Evolutionary conservation across 176 grass and related monocot genomes (phyloP), one percentile per base, ranked within the genome.

Genomic region (Cymbopogon citratus): DNA sequence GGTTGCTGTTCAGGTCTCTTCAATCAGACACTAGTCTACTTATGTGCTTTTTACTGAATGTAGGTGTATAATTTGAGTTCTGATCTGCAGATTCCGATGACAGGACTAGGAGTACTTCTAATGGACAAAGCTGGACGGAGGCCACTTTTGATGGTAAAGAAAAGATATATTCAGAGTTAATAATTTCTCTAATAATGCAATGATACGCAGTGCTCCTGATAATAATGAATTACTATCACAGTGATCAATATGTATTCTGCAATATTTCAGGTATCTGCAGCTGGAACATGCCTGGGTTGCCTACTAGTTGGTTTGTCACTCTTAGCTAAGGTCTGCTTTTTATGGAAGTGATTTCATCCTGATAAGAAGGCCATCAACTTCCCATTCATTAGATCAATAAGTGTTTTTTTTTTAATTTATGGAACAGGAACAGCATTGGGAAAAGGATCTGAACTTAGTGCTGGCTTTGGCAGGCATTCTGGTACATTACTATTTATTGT

Each of bases 61-160:
- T 64, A 51, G 48, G 59, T 64, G 6, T 43, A 78, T 63, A 13
- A 73, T 43, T 80, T 44, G 71, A 74, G 19, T 46, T 84, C 19
- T 69, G 54, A 75, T 64, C 21, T 90, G 48, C 72, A 97, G 94
- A 46, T 97, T 83, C 94, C 91, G 10, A 97, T 97, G 91, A 94
- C 91, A 0, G 73, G 85, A 71, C 67, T 97, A 54, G 94, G 94
- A 36, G 87, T 93, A 29, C 59, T 97, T 71, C 79, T 97, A 34
- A 45, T 97, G 87, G 94, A 97, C 72, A 97, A 79, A 67, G 85
- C 91, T 81, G 94, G 94, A 81, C 93, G 94, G 74, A 91, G 89
- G 70, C 94, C 89, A 40, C 91, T 97, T 74, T 79, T 97, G 16
- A 73, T 97, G 91, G 94, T 91, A 91, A 71, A 70, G 14, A 40